phyloP scores from a whole-genome alignment of 225 moss, liverwort and hornwort species.

The Ulota crispa region DNA sequence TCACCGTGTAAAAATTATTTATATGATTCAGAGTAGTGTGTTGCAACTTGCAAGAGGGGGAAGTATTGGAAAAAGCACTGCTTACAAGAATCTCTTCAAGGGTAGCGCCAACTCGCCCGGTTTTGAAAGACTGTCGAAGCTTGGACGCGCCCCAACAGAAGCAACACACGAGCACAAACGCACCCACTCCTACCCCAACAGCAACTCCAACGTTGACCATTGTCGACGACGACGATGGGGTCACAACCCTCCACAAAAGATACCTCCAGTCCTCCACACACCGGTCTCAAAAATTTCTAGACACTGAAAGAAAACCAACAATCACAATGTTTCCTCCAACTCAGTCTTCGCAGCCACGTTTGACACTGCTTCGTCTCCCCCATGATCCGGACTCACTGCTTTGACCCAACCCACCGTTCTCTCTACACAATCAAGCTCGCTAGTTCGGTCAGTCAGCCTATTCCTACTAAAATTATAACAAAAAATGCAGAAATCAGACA shows the following conservation, averaged over 20 bases:
- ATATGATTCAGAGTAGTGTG: neutral
- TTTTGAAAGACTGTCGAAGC: conserved; percentile 7
- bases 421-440: neutral
- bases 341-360: no score
- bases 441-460: neutral
- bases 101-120: conserved; percentile 16
- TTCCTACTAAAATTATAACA: no score
- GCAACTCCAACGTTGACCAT: conserved; percentile 21
- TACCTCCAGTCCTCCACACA: no score
- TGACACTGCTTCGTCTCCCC: conserved; percentile 15
- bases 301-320: neutral
- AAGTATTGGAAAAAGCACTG: neutral
- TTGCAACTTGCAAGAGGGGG: neutral
- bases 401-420: neutral
- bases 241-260: neutral
- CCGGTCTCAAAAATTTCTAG: neutral
- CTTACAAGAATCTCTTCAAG: conserved; percentile 32
- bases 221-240: neutral
- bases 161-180: conserved; percentile 23
- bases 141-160: conserved; percentile 34
- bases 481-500: no score
- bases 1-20: neutral
- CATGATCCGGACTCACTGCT: neutral
- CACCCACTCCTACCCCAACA: conserved; percentile 29
- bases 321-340: neutral